Base-by-base conservation (phyloP, 768 basidiomycete species). In the Mrakia gelida region DNA sequence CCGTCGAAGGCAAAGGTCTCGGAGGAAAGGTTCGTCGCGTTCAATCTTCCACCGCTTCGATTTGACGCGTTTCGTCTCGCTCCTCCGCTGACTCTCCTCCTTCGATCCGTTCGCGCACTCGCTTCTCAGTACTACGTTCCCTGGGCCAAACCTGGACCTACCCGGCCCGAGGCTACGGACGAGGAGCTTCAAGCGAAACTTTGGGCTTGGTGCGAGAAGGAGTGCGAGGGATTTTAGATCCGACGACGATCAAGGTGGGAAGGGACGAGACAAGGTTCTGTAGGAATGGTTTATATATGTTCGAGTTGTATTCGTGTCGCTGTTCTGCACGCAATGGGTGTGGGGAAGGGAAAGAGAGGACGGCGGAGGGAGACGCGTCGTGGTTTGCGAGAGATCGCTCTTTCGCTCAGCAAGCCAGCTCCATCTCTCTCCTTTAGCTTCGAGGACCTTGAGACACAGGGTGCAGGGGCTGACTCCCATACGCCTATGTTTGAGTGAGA, bases 131-230 rank as follows among this genome's bases (percentile, higher is more conserved):
- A 71, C 68, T 56, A 56, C 32, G 52, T 71, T 34, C 62, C 75
- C 10, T 79, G 76, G 76, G 76, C 76, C 9, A 26, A n/a, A 26
- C 34, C 21, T 2, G 76, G 76, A 21, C 49, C 71, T 15, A 41
- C 34, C 2, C 56, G 56, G 49, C 56, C 52, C 9, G 68, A 72
- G 45, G 68, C 34, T 13, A 28, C 56, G 49, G 78, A 79, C 45
- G 74, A 61, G 65, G 70, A 71, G 15, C 68, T 75, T 3, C 67
- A 52, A 26, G 41, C 28, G 45, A 63, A 75, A n/a, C 38, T 79
- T 4, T 79, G 78, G 78, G 73, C 67, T 16, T 78, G 65, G 71
- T 75, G 72, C 41, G 77, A 73, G 52, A 70, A 77, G 76, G 70
- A 62, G 59, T 70, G 76, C n/a, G 67, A 71, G 43, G 76, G 54